Base-by-base conservation (phyloP, 345 rosid genomes). In the Physaria fendleri region DNA sequence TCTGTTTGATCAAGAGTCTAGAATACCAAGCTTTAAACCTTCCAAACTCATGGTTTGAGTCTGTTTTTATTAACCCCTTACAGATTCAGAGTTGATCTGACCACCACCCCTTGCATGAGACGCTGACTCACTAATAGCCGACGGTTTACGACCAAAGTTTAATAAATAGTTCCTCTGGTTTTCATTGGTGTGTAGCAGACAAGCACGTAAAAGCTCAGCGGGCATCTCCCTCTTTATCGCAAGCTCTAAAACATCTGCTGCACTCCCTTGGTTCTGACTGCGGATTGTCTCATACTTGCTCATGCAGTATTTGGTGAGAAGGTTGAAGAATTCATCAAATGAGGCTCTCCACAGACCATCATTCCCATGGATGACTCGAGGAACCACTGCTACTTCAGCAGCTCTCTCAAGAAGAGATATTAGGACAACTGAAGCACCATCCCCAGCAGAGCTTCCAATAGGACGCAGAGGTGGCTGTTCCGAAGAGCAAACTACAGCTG, bases 391-490 rank as follows among this genome's bases (percentile, higher is more conserved):
- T 51, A 57, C 79, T 59, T 87, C 85, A 8, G 80, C 81, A 33
- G 99, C 97, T 60, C 88, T 85, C 48, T 94, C 99, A 39, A 94
- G 95, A 54, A 94, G 84, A 10, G 90, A 76, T 65, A 78, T 81
- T 70, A 94, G 75, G 49, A 87, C 71, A 59, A 78, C 47, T 1
- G 96, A 82, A 34, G 99, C 97, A 42, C 96, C 94, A 38, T 90
- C 95, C 4, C 99, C 99, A 17, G 90, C 79, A 35, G 88, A 68
- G 68, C 90, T 87, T 53, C 97, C 92, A 45, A 90, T 66, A 52
- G 99, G 99, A 25, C 99, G 81, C 45, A 94, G 84, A 14, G 97
- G 99, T 1, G 99, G 99, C 82, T 90, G 97, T 76, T 90, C 99
- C 27, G 85, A 77, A 47, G 99, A 89, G 69, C 99, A 93, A 51